Conservation (phyloP, 129 eudicot species). For the Centaurea solstitialis region DNA sequence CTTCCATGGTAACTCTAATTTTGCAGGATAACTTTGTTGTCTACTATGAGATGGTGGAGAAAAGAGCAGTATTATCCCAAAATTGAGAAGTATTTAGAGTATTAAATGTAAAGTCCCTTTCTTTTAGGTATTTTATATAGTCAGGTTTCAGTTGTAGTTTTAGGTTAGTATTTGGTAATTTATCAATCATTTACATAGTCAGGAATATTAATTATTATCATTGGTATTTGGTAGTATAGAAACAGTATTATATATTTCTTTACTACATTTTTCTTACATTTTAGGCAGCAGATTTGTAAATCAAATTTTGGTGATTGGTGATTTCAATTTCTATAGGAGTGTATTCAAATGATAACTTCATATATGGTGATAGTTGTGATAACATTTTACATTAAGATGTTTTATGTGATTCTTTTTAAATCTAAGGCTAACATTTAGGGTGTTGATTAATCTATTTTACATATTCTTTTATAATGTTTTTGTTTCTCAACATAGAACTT, state of each 20-base stretch:
- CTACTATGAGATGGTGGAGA: conserved; percentile 80
- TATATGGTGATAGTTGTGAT: background rate
- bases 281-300: conserved; percentile 10
- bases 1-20: background rate
- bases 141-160: conserved; percentile 34
- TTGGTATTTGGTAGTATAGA: background rate
- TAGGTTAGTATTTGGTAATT: conserved; percentile 30
- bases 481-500: too few species aligned
- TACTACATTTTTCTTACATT: background rate
- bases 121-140: conserved; percentile 20
- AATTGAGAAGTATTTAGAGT: conserved; percentile 42
- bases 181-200: conserved; percentile 22
- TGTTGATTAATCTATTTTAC: too few species aligned
- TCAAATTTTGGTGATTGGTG: background rate
- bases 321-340: background rate
- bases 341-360: background rate
- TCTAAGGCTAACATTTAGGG: too few species aligned
- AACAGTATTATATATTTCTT: conserved; percentile 2
- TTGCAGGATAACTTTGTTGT: conserved; percentile 90
- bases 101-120: conserved; percentile 51
- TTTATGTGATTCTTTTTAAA: too few species aligned
- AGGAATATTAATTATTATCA: background rate
- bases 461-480: too few species aligned
- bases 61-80: conserved; percentile 72
- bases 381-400: too few species aligned